Evolutionary conservation across 2,329 filamentous ascomycete genomes (phyloP), one percentile per base, ranked within the genome.

Genomic region (Cytospora leucostoma): DNA sequence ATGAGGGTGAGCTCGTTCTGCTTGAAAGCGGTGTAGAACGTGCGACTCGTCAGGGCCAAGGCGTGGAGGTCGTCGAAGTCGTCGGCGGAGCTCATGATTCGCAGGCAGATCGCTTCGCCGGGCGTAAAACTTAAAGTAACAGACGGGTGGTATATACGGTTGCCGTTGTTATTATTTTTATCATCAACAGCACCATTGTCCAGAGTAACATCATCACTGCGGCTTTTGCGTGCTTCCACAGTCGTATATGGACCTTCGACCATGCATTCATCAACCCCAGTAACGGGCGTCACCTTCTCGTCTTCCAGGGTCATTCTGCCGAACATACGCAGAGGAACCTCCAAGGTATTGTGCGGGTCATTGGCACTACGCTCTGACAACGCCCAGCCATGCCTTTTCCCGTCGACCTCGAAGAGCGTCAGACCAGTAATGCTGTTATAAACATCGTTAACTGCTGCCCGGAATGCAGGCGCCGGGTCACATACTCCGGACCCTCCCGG

Each of bases 351-450:
- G 68, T 80, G 77, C 3, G 76, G 77, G 62, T 77, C 73, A 2
- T 69, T 59, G 40, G 72, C 71, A 44, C 67, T 68, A 58, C 78
- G 71, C 67, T 77, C 78, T 2, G 78, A 80, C 2, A 84, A 64
- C 0, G 75, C 81, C 82, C 81, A 84, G 6, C 81, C 82, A 37
- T 80, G 79, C 47, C 76, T 75, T 67, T 75, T 75, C 0, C 80
- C 80, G 17, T 77, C 80, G 0, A 84, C 76, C 35, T 84, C 81
- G 53, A 76, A 73, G 0, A 84, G 73, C 2, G 80, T 83, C 5
- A 84, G 65, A 0, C 82, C 82, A 7, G 72, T 70, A 3, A 84
- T 75, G 60, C 81, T 83, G 59, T 82, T 82, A 62, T 78, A 82
- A 2, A 84, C 79, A 63, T 84, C 81, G 33, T 75, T 78, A 11